These are phyloP conservation scores for Ustilago lituana DNA, from an alignment of 1,284 basidiomycete genomes.

Conservation along the genomic window DNA sequence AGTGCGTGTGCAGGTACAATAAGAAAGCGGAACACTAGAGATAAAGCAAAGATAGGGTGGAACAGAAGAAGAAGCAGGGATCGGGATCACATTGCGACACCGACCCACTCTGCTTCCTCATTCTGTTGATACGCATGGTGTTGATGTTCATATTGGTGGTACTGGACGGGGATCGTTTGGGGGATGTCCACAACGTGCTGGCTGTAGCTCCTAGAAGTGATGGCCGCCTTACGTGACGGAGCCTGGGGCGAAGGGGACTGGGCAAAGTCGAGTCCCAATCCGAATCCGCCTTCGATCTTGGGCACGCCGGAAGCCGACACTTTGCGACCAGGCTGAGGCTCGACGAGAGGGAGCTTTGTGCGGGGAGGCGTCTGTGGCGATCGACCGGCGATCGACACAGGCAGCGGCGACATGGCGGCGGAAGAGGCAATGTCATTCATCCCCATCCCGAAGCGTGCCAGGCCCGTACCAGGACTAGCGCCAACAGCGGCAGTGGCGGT, in stretches of 20 bases:
- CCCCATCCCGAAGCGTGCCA: slow-evolving; percentile 19
- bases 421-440: slow-evolving; percentile 33
- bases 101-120: slow-evolving; percentile 36
- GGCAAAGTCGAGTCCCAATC: slow-evolving; percentile 48
- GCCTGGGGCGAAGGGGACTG: slow-evolving; percentile 39
- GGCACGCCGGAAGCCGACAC: slow-evolving; percentile 38
- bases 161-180: slow-evolving; percentile 6
- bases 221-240: slow-evolving; percentile 23
- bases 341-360: slow-evolving; percentile 7
- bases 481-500: slow-evolving; percentile 5
- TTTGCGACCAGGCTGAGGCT: slow-evolving; percentile 19
- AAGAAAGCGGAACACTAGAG: not conserved
- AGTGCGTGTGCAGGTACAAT: slow-evolving; percentile 7
- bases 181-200: slow-evolving; percentile 14
- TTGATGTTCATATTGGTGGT: slow-evolving; percentile 3
- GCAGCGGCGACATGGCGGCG: slow-evolving; percentile 37
- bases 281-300: slow-evolving; percentile 34
- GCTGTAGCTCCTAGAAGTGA: slow-evolving; percentile 21
- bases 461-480: slow-evolving; percentile 4
- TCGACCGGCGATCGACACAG: slow-evolving; percentile 48
- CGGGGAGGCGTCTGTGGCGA: slow-evolving; percentile 43
- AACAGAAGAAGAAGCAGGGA: slow-evolving; percentile 3
- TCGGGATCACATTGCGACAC: slow-evolving; percentile 41
- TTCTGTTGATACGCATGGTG: slow-evolving; percentile 16
- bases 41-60: not conserved